Conservation (phyloP, 441 rosid species). For the Populus tomentosa region DNA sequence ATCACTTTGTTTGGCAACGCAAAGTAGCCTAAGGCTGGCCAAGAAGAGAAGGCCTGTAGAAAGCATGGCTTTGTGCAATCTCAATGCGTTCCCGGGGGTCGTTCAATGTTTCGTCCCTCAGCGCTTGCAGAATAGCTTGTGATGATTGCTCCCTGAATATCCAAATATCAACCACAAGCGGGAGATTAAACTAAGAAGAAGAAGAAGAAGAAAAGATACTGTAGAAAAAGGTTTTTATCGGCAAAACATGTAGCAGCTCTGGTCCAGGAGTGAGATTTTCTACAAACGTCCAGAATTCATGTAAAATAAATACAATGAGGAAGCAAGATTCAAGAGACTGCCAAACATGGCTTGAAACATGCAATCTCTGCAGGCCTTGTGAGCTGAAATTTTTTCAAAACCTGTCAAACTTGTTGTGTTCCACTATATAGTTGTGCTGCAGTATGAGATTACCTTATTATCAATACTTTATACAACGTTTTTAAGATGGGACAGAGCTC, state of each 20-base stretch:
- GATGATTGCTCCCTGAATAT: slow-evolving; percentile 65
- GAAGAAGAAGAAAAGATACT: not conserved
- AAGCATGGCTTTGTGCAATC: slow-evolving; percentile 92
- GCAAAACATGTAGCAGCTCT: not conserved
- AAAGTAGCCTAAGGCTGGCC: slow-evolving; percentile 56
- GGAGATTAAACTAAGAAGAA: not conserved
- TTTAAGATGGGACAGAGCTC: slow-evolving; percentile 73
- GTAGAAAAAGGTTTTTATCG: not conserved
- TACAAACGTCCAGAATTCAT: not conserved
- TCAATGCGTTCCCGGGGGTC: slow-evolving; percentile 95
- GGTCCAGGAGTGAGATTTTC: not conserved
- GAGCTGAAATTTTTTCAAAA: not conserved
- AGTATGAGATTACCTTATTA: slow-evolving; percentile 37
- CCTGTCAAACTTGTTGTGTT: not conserved
- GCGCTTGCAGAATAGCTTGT: slow-evolving; percentile 77
- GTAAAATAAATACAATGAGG: not conserved
- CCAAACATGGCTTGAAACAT: not conserved
- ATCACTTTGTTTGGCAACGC: not conserved
- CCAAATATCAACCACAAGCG: slow-evolving; percentile 10
- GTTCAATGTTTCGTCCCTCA: slow-evolving; percentile 88
- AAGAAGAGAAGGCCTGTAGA: slow-evolving; percentile 92
- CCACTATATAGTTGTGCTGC: not conserved
- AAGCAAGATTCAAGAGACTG: not conserved
- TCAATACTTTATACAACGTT: slow-evolving; percentile 58
- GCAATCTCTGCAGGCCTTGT: not conserved